Conservation (phyloP, 495 filamentous ascomycete genomes). For the Penicillium parvum region DNA sequence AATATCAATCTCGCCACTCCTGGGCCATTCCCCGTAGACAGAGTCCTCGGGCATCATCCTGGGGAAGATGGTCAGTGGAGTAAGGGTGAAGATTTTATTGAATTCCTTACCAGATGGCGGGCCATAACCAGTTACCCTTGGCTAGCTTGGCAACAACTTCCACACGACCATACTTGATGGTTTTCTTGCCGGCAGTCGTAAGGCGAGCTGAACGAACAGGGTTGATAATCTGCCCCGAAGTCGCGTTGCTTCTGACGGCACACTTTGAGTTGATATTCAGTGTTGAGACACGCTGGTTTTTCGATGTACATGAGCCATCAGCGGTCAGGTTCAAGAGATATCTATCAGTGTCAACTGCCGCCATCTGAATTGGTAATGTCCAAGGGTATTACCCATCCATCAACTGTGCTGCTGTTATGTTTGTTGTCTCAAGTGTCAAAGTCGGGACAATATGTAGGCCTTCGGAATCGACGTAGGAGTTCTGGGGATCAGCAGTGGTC, state of each 20-base stretch:
- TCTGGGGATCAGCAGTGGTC: conserved; percentile 65
- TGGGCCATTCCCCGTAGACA: conserved; percentile 73
- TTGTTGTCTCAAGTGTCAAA: conserved; percentile 61
- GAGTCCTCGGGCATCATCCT: conserved; percentile 70
- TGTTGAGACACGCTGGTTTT: conserved; percentile 15
- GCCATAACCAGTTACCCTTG: conserved; percentile 82
- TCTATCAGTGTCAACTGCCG: too few species aligned
- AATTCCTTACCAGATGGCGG: conserved; percentile 63
- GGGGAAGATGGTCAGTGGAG: too few species aligned
- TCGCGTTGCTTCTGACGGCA: conserved; percentile 59
- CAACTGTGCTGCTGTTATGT: conserved; percentile 36
- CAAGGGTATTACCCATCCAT: too few species aligned
- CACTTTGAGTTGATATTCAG: conserved; percentile 38
- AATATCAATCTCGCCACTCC: conserved; percentile 84
- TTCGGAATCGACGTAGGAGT: conserved; percentile 66
- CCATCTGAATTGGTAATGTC: too few species aligned
- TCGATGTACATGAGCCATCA: conserved; percentile 62
- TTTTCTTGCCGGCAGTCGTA: conserved; percentile 62
- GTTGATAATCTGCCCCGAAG: conserved; percentile 69
- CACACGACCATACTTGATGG: conserved; percentile 76
- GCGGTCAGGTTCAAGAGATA: conserved; percentile 52
- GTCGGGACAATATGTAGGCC: conserved; percentile 72
- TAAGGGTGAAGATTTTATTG: conserved; percentile 17
- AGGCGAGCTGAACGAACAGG: conserved; percentile 76
- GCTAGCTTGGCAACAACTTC: conserved; percentile 75